Base-by-base conservation (phyloP, 768 basidiomycete species). In the Leccinellum albellum region DNA sequence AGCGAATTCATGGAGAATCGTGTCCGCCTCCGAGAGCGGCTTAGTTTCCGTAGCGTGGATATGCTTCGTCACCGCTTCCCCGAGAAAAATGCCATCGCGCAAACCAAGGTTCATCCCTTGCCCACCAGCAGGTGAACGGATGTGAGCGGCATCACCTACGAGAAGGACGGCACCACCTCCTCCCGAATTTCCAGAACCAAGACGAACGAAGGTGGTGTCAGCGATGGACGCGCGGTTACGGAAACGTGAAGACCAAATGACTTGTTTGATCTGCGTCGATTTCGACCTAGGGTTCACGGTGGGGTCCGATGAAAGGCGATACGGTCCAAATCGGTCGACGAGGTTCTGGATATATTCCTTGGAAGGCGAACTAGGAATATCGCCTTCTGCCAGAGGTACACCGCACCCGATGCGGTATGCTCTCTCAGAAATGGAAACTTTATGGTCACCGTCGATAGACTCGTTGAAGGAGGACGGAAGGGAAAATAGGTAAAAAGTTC, bases 51-150 rank as follows among this genome's bases (percentile, higher is more conserved):
- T 17, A 29, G 59, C 61, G 3, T 40, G 60, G 1, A 75, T 56
- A 63, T 78, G 78, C n/a, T 71, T 66, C 15, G 66, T 64, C 42
- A 83, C 65, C 6, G 62, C 74, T n/a, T 76, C 72, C 5, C 76
- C 81, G 5, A 83, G 73, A 48, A 72, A 69, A n/a, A 82, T 65
- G 7, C 77, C 80, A 58, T 84, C 82, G 15, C 81, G 75, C 15
- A 84, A 67, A 7, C 82, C 79, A 17, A 83, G 74, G 58, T 82
- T 82, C 81, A 84, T 80, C 12, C 82, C 82, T 54, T 82, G 81
- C 1, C 82, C 82, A 2, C 82, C 82, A 6, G 75, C 72, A 21
- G 82, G 82, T 0, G 82, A 78, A 55, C 81, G 82, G 47, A 82
- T 76, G 17, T 79, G 74, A 23, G 82, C 82, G 3, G 82, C 80